phyloP scores from a whole-genome alignment of 768 basidiomycete genomes.

The Boletus patriciae region DNA sequence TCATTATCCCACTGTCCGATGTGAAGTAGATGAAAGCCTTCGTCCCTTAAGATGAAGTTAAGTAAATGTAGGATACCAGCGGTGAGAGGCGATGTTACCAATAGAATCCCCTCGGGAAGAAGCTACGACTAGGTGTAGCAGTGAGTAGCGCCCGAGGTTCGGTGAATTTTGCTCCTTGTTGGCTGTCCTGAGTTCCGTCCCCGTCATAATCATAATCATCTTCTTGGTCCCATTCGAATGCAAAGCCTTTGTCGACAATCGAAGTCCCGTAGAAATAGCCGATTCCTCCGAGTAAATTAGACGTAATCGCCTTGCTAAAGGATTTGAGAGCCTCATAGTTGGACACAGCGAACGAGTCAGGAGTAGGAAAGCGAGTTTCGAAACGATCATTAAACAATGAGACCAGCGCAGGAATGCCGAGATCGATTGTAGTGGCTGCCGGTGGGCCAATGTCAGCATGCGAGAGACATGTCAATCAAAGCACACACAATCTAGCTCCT shows the following conservation, averaged over 20 bases:
- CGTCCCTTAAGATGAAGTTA: conserved; percentile 62
- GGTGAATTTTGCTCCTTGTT: conserved; percentile 62
- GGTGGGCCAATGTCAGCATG: not conserved
- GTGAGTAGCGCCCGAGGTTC: conserved; percentile 79
- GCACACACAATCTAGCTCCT: conserved; percentile 62
- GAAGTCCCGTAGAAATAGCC: conserved; percentile 94
- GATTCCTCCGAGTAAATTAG: conserved; percentile 89
- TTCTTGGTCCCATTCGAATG: conserved; percentile 89
- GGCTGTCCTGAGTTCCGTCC: conserved; percentile 36
- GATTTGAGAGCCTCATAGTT: conserved; percentile 50
- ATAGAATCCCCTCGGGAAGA: conserved; percentile 98
- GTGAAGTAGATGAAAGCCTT: conserved; percentile 92
- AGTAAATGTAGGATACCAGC: not conserved
- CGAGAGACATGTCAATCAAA: not conserved
- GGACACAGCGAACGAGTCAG: conserved; percentile 50
- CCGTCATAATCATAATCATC: conserved; percentile 44
- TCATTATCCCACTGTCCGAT: conserved; percentile 94
- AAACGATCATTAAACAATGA: conserved; percentile 67
- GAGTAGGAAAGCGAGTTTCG: conserved; percentile 64
- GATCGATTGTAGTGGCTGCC: conserved; percentile 62
- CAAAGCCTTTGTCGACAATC: conserved; percentile 80
- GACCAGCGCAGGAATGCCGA: conserved; percentile 66
- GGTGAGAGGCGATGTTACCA: conserved; percentile 53
- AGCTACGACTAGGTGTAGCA: conserved; percentile 92
- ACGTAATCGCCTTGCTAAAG: conserved; percentile 88